phyloP scores from a whole-genome alignment of 495 filamentous ascomycete species.

The Aspergillus affinis region DNA sequence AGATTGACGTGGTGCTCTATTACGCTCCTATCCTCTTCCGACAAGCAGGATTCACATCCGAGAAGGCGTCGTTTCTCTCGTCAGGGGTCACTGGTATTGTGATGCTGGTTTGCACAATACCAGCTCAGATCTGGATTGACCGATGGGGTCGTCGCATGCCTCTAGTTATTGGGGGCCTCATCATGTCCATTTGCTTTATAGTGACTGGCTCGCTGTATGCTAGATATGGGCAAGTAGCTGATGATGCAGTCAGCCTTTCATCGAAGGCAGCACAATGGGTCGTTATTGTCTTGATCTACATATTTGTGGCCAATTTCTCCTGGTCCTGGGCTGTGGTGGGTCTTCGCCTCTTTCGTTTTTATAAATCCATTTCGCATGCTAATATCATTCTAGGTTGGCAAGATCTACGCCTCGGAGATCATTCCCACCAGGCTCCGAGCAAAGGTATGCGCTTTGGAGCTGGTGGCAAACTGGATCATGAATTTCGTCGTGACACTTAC shows the following conservation, averaged over 20 bases:
- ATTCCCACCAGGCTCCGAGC: slow-evolving; percentile 15
- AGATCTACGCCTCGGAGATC: slow-evolving; percentile 17
- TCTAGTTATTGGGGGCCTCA: slow-evolving; percentile 12
- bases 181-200: slow-evolving; percentile 15
- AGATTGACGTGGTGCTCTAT: neutral
- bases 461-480: slow-evolving; percentile 18
- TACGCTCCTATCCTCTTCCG: neutral
- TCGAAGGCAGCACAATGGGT: slow-evolving; percentile 17
- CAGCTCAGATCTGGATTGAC: slow-evolving; percentile 18
- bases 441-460: slow-evolving; percentile 13
- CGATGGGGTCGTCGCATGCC: slow-evolving; percentile 17
- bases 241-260: slow-evolving; percentile 7
- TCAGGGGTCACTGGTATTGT: slow-evolving; percentile 19
- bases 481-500: slow-evolving; percentile 20
- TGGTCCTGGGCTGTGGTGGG: slow-evolving; percentile 21
- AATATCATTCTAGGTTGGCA: neutral
- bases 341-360: neutral
- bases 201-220: neutral
- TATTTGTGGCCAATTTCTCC: slow-evolving; percentile 19
- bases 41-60: neutral
- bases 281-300: slow-evolving; percentile 19
- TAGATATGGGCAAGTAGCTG: neutral
- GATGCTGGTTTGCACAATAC: slow-evolving; percentile 18
- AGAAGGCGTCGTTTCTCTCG: neutral
- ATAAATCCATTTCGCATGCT: neutral